Conservation (phyloP, 169 alveolate genomes). For the Plasmodium billcollinsi region DNA sequence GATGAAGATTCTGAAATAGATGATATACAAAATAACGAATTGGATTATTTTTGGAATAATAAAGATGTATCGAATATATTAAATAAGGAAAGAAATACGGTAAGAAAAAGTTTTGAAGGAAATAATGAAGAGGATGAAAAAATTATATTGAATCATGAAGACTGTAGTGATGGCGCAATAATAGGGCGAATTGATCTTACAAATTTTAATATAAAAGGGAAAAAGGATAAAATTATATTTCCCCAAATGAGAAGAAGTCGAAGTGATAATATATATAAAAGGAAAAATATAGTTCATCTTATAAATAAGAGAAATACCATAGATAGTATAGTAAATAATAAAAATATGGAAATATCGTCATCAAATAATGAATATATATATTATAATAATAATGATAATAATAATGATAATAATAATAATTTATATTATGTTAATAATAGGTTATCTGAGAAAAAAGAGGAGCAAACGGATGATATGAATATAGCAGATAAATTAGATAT, state of each 20-base stretch:
- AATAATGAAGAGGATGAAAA: background rate
- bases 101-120: slow-evolving; percentile 18
- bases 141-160: slow-evolving; percentile 4
- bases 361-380: background rate
- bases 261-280: slow-evolving; percentile 4
- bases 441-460: background rate
- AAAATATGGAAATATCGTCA: background rate
- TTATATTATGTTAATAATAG: background rate
- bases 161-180: background rate
- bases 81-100: background rate
- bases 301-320: slow-evolving; percentile 12
- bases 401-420: background rate
- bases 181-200: background rate
- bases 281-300: background rate
- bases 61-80: slow-evolving; percentile 51
- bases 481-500: slow-evolving; percentile 17
- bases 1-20: slow-evolving; percentile 71
- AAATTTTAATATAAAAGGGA: slow-evolving; percentile 1
- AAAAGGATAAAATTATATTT: background rate
- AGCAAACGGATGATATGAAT: slow-evolving; percentile 17
- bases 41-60: slow-evolving; percentile 52
- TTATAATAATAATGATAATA: background rate
- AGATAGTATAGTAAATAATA: background rate
- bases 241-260: slow-evolving; percentile 17
- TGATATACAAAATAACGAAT: slow-evolving; percentile 37